phyloP scores from a whole-genome alignment of 257 asterid species.

The Rhazya stricta region DNA sequence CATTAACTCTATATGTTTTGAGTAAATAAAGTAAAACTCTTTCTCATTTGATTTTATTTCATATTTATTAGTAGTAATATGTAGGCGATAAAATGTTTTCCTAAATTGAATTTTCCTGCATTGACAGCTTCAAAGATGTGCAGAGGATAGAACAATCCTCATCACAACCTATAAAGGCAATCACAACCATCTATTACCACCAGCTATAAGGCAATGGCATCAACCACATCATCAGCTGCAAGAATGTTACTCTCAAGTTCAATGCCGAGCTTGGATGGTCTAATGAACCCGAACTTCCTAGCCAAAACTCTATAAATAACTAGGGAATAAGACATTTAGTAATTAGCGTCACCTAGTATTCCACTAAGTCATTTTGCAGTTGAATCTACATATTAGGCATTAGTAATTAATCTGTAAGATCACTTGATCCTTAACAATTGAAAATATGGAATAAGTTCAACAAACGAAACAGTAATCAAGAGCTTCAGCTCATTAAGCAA shows the following conservation, averaged over 20 bases:
- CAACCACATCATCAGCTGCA: conserved; percentile 89
- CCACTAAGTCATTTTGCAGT: too few relatives aligned
- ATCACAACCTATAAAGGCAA: conserved; percentile 89
- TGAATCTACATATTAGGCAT: too few relatives aligned
- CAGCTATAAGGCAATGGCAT: conserved; percentile 95
- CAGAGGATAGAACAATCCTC: conserved; percentile 62
- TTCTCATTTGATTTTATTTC: neutral
- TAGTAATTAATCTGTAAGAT: neutral
- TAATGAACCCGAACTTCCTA: conserved; percentile 66
- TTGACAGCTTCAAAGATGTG: conserved; percentile 84
- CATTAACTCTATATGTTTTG: neutral
- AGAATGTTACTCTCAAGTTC: conserved; percentile 83
- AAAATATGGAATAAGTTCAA: neutral
- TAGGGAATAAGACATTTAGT: too few relatives aligned
- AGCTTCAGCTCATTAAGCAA: neutral
- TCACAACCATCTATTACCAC: conserved; percentile 91
- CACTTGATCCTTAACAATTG: neutral
- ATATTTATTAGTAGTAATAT: neutral
- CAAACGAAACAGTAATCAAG: neutral
- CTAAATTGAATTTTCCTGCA: neutral
- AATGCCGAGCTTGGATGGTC: conserved; percentile 78
- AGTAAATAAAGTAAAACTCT: neutral
- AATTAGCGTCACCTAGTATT: too few relatives aligned
- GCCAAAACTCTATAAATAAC: conserved; percentile 73
- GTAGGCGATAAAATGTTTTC: neutral